A percentile compares a stretch with the other conserved stretches of the same genome.
Conservation (phyloP, 257 asterid genomes). For the Oldenlandia corymbosa region DNA sequence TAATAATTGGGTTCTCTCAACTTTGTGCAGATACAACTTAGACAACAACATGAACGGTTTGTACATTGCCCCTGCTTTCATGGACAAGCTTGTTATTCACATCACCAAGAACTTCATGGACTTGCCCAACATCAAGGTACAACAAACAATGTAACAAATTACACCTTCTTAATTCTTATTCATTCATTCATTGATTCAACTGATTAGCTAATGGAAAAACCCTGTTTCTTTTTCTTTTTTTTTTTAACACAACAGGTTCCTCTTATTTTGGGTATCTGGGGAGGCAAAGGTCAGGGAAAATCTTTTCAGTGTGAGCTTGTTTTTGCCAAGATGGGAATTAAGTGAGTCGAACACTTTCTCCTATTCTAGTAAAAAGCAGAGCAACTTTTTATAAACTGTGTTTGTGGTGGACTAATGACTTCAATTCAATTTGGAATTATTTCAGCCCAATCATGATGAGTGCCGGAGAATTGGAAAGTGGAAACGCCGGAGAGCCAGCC, state of each 20-base stretch:
- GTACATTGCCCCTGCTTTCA: conserved; percentile 86
- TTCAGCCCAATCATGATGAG: conserved; percentile 90
- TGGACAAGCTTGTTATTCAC: conserved; percentile 85
- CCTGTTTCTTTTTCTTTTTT: no score
- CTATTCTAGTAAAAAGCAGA: no score
- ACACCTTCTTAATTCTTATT: no score
- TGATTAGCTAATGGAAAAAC: no score
- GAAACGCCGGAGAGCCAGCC: conserved; percentile 74
- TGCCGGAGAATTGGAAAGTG: conserved; percentile 73
- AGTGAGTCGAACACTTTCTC: conserved; percentile 40
- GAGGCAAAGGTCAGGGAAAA: conserved; percentile 95
- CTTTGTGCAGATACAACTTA: conserved; percentile 25
- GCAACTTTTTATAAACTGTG: no score
- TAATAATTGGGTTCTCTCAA: no score
- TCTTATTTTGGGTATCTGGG: conserved; percentile 84
- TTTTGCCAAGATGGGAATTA: conserved; percentile 76
- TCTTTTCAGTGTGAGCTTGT: conserved; percentile 93
- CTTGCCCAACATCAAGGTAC: conserved; percentile 80
- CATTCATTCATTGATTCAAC: no score
- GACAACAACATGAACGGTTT: conserved; percentile 67
- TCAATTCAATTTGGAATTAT: neutral
- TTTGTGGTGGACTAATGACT: no score
- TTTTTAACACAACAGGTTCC: conserved; percentile 57
- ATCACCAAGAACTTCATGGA: conserved; percentile 64
- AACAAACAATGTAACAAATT: no score